Percentiles rank a stretch among this genome's conserved stretches.
These are phyloP conservation scores for Trichoderma citrinoviride DNA, from an alignment of 2,329 filamentous ascomycete species.

Conservation along the genomic window DNA sequence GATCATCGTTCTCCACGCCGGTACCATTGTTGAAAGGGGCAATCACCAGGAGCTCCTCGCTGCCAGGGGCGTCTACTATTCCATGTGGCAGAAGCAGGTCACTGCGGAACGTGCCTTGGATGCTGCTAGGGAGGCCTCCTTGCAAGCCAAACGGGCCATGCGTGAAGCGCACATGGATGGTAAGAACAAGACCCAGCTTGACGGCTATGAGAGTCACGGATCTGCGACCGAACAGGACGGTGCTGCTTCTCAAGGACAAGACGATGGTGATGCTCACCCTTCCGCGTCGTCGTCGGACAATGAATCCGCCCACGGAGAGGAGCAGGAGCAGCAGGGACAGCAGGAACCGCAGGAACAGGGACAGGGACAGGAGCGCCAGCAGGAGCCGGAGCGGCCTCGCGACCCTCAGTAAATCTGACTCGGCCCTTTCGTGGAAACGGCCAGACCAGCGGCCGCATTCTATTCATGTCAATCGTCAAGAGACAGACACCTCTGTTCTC, in stretches of 20 bases:
- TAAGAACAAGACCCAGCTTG: constrained; percentile 43
- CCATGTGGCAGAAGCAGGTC: constrained; percentile 89
- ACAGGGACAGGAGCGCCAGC: not conserved
- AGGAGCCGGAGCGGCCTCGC: constrained; percentile 1
- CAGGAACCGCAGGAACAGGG: constrained; percentile 13
- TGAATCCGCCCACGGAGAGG: constrained; percentile 23
- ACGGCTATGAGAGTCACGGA: constrained; percentile 46
- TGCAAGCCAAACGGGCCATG: constrained; percentile 39
- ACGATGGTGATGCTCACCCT: constrained; percentile 31
- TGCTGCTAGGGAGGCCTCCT: constrained; percentile 37
- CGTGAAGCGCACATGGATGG: constrained; percentile 50
- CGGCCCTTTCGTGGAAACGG: not conserved
- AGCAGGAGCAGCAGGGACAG: not conserved
- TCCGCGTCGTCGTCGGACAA: constrained; percentile 35
- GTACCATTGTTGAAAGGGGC: constrained; percentile 73
- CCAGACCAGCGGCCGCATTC: not conserved
- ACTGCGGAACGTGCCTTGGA: constrained; percentile 64
- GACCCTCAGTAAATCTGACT: not conserved
- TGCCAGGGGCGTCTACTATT: constrained; percentile 69
- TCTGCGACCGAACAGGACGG: constrained; percentile 44
- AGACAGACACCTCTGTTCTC: not conserved
- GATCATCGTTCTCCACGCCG: constrained; percentile 74
- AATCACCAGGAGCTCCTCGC: constrained; percentile 74
- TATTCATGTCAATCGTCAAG: not conserved
- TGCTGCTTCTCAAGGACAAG: constrained; percentile 33